Conservation (phyloP, 129 eudicot species). For the Escallonia rubra region DNA sequence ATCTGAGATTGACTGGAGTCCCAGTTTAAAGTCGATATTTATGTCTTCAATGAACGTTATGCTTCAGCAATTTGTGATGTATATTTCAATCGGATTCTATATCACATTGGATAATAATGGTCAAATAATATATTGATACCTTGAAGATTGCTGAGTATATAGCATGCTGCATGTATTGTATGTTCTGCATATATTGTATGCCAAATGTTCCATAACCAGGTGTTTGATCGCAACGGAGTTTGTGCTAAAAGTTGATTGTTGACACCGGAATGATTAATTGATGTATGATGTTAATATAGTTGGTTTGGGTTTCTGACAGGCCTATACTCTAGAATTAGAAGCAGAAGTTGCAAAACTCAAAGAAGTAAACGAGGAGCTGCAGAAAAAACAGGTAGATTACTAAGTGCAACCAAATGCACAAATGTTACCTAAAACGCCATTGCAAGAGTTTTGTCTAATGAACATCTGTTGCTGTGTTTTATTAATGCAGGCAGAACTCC, state of each 20-base stretch:
- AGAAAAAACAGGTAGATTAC: constrained; percentile 56
- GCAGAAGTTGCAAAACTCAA: constrained; percentile 81
- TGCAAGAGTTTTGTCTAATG: background rate
- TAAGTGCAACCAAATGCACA: background rate
- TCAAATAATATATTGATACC: no score
- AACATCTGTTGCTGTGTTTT: background rate
- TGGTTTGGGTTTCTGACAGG: constrained; percentile 30
- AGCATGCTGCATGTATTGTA: background rate
- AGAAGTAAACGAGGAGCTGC: constrained; percentile 61
- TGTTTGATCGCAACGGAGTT: background rate
- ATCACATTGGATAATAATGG: background rate
- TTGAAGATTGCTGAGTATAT: background rate
- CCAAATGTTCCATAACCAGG: background rate
- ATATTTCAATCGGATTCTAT: no score
- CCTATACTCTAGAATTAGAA: constrained; percentile 86
- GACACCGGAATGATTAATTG: background rate
- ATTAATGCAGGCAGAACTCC: constrained; percentile 60
- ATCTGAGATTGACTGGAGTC: no score
- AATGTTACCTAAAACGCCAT: background rate
- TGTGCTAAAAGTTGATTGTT: background rate
- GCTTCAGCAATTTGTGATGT: no score
- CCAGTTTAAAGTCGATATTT: no score
- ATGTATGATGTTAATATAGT: background rate
- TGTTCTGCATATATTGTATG: background rate
- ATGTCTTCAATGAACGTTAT: no score